Conservation (phyloP, 805 yeast species). For the Yarrowia bubula region DNA sequence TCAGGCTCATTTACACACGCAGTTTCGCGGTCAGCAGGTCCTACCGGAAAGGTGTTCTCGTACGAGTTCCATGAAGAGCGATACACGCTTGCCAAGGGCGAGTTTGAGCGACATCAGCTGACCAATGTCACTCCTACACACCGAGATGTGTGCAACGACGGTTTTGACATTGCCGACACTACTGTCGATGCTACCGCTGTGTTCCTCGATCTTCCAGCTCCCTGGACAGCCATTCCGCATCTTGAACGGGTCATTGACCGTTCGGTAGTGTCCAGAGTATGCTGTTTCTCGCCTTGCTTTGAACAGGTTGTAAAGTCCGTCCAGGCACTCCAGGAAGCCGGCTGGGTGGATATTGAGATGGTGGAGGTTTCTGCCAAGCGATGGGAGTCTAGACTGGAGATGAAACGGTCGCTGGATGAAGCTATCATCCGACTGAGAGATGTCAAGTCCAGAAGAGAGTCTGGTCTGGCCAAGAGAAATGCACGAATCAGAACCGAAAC, state of each 20-base stretch:
- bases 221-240: conserved; percentile 92
- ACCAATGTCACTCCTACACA: conserved; percentile 66
- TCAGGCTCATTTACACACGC: conserved; percentile 95
- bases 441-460: conserved; percentile 69
- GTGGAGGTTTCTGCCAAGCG: conserved; percentile 82
- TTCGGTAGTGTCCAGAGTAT: conserved; percentile 59
- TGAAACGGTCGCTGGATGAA: conserved; percentile 79
- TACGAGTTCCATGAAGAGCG: conserved; percentile 91
- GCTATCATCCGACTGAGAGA: conserved; percentile 77
- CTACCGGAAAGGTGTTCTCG: conserved; percentile 65
- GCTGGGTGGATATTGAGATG: conserved; percentile 88
- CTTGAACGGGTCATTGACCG: conserved; percentile 57
- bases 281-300: conserved; percentile 97
- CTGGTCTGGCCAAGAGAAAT: conserved; percentile 39
- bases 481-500: conserved; percentile 32
- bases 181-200: conserved; percentile 64
- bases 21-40: conserved; percentile 72
- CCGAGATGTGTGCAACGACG: conserved; percentile 87
- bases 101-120: conserved; percentile 72
- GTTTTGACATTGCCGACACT: conserved; percentile 54
- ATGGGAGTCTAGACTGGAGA: conserved; percentile 87
- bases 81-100: conserved; percentile 71
- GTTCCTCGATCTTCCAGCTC: conserved; percentile 91
- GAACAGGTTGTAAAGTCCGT: conserved; percentile 93
- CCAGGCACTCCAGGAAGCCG: conserved; percentile 64